A percentile compares a stretch with the other conserved stretches of the same genome.
Conservation (phyloP, 768 basidiomycete species). For the Leccinum disarticulatum region DNA sequence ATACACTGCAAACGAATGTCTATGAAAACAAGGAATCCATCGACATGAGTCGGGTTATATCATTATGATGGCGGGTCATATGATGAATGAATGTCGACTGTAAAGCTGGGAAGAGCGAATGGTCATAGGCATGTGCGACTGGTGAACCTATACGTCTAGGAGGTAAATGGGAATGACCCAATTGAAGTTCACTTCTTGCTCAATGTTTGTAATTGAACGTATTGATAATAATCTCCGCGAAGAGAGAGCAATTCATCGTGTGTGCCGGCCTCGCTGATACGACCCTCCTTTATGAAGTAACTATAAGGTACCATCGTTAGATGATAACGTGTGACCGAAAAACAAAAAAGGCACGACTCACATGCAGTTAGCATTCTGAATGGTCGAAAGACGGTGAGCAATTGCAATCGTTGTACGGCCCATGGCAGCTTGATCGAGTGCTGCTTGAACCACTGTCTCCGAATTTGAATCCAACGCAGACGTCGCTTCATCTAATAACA, state of each 20-base stretch:
- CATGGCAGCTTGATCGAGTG: conserved; percentile 88
- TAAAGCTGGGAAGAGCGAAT: too few species aligned
- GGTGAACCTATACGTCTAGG: too few species aligned
- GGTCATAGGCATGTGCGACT: too few species aligned
- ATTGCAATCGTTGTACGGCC: conserved; percentile 95
- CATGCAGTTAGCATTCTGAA: conserved; percentile 91
- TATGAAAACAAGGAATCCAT: too few species aligned
- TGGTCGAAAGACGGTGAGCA: conserved; percentile 90
- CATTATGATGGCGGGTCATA: too few species aligned
- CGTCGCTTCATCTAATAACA: conserved; percentile 87
- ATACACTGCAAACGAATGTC: too few species aligned
- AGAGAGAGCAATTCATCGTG: conserved; percentile 76
- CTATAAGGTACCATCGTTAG: conserved; percentile 35
- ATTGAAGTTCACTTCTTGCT: conserved; percentile 36
- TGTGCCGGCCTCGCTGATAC: conserved; percentile 81
- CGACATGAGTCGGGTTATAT: too few species aligned
- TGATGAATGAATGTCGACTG: too few species aligned
- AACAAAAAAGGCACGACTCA: conserved; percentile 36
- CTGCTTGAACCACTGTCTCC: conserved; percentile 93
- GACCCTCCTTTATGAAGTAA: conserved; percentile 88
- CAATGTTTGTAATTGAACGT: conserved; percentile 82
- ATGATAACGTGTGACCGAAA: background rate
- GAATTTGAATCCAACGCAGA: conserved; percentile 89
- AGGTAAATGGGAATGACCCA: too few species aligned
- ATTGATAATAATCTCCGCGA: conserved; percentile 77